These are phyloP conservation scores for Colletotrichum lini DNA, from an alignment of 2,329 filamentous ascomycete species.

Conservation along the genomic window DNA sequence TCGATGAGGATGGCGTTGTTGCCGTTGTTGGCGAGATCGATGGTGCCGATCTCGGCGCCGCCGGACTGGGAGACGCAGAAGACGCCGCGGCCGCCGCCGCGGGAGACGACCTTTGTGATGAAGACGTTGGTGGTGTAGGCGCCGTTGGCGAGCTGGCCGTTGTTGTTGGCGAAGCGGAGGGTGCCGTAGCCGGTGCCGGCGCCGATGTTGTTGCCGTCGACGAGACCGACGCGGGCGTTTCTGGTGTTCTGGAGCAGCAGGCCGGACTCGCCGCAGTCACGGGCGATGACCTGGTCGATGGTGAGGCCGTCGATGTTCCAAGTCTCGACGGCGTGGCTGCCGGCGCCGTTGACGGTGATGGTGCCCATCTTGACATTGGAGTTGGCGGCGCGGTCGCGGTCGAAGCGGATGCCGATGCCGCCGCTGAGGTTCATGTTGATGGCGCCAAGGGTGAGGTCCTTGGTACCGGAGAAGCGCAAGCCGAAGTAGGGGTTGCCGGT, in stretches of 20 bases:
- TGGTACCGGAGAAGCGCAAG: conserved; percentile 67
- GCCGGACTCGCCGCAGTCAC: conserved; percentile 69
- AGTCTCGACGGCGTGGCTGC: conserved; percentile 70
- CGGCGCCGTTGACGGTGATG: conserved; percentile 66
- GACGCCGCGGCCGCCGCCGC: conserved; percentile 69
- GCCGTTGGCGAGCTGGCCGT: conserved; percentile 64
- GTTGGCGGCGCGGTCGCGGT: conserved; percentile 67
- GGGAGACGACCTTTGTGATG: conserved; percentile 67
- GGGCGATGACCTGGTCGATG: conserved; percentile 67
- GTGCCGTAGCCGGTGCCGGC: conserved; percentile 69
- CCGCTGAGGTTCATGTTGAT: conserved; percentile 69
- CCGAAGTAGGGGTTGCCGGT: conserved; percentile 72
- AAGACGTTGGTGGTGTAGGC: conserved; percentile 67
- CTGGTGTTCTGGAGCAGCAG: conserved; percentile 68
- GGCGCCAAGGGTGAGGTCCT: conserved; percentile 62
- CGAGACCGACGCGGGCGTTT: conserved; percentile 67
- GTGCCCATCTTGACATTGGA: conserved; percentile 67
- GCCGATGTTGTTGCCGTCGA: conserved; percentile 70
- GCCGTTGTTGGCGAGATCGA: conserved; percentile 67
- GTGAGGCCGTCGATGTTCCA: conserved; percentile 71
- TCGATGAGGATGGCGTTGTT: conserved; percentile 72
- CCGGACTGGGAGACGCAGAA: conserved; percentile 72
- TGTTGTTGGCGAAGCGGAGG: conserved; percentile 70
- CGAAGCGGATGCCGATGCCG: conserved; percentile 70
- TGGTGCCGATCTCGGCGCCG: conserved; percentile 62